phyloP scores from a whole-genome alignment of 208 protist species.

The Angomonas ambiguus region DNA sequence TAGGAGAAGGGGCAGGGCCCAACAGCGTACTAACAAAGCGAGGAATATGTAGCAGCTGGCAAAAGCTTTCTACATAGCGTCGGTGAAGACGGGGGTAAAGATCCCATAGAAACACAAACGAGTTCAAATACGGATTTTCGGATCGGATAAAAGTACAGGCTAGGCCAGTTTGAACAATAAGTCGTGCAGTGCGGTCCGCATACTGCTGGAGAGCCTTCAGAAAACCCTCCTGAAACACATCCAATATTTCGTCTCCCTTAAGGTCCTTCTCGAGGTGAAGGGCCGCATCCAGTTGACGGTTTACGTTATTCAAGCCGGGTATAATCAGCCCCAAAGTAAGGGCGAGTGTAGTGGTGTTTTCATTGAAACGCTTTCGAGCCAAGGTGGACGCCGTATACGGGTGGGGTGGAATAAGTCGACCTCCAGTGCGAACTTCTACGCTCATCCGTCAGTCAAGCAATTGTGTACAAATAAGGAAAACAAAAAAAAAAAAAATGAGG shows the following conservation, averaged over 20 bases:
- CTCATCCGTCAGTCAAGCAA: neutral
- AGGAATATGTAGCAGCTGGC: slow-evolving; percentile 44
- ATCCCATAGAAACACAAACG: slow-evolving; percentile 73
- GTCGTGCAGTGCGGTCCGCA: slow-evolving; percentile 45
- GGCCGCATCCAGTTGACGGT: slow-evolving; percentile 49
- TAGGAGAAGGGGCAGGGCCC: slow-evolving; percentile 24
- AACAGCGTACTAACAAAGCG: slow-evolving; percentile 49
- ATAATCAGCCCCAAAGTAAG: slow-evolving; percentile 51
- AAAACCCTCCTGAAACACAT: slow-evolving; percentile 27
- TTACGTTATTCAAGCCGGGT: slow-evolving; percentile 46
- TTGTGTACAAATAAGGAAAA: slow-evolving; percentile 11
- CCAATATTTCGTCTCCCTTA: slow-evolving; percentile 42
- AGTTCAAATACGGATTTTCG: slow-evolving; percentile 34
- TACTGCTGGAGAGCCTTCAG: slow-evolving; percentile 30
- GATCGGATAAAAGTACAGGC: slow-evolving; percentile 38
- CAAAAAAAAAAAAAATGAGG: slow-evolving; percentile 15
- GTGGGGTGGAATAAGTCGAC: slow-evolving; percentile 26
- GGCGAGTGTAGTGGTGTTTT: slow-evolving; percentile 57
- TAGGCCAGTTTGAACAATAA: slow-evolving; percentile 49
- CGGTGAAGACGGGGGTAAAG: slow-evolving; percentile 66
- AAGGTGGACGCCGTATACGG: slow-evolving; percentile 46
- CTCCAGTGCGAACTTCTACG: neutral
- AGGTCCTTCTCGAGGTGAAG: slow-evolving; percentile 56
- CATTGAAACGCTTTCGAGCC: slow-evolving; percentile 38
- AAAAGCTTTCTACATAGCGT: slow-evolving; percentile 47